Evolutionary conservation across 176 grass and related monocot genomes (phyloP).

Genomic region (Neostapfia colusana): DNA sequence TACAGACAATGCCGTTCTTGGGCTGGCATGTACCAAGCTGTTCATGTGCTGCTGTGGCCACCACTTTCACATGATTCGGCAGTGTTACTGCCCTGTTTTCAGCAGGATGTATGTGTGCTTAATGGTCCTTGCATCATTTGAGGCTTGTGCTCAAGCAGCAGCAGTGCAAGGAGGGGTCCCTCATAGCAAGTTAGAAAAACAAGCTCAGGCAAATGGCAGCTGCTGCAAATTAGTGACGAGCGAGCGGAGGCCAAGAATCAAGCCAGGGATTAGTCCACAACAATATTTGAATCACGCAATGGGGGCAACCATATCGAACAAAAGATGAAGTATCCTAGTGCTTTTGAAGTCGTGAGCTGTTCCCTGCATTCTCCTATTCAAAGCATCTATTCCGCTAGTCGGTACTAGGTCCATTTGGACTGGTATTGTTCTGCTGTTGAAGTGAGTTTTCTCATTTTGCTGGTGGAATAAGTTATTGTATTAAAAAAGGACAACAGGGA

Average conservation of each 20-base stretch:
- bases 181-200: too few relatives aligned
- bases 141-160: neutral
- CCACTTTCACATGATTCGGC: neutral
- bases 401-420: conserved; percentile 13
- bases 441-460: neutral
- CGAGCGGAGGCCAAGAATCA: neutral
- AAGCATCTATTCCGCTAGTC: conserved; percentile 1
- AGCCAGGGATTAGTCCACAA: neutral
- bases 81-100: neutral
- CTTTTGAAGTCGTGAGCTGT: neutral
- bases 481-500: neutral
- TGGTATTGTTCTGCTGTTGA: conserved; percentile 22
- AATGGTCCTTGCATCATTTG: neutral
- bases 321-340: neutral
- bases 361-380: neutral
- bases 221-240: too few relatives aligned
- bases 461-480: neutral
- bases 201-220: too few relatives aligned
- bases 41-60: neutral
- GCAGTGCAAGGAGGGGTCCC: neutral
- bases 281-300: neutral
- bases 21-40: neutral
- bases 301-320: neutral
- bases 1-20: neutral
- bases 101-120: too few relatives aligned